A percentile compares a stretch with the other conserved stretches of the same genome.
These are phyloP conservation scores for Globisporangium perplexum DNA, from an alignment of 352 stramenopile genomes.

Conservation along the genomic window DNA sequence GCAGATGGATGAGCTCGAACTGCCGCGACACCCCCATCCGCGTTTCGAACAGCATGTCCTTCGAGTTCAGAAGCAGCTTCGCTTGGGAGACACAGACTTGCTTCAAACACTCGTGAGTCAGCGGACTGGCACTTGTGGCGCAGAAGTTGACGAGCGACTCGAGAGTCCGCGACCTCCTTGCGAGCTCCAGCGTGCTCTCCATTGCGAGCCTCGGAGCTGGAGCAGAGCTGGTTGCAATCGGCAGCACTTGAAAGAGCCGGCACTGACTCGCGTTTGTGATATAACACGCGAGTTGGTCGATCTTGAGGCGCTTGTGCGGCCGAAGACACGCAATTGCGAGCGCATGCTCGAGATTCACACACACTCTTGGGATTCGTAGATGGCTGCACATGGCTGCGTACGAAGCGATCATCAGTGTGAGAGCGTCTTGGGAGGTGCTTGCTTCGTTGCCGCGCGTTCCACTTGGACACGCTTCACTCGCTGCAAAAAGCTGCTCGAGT, in stretches of 20 bases:
- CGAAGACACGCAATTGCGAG: not conserved
- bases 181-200: slow-evolving; percentile 4
- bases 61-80: slow-evolving; percentile 1
- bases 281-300: slow-evolving; percentile 1
- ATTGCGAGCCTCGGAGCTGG: not conserved
- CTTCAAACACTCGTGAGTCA: slow-evolving; percentile 8
- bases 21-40: not conserved
- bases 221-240: not conserved
- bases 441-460: not conserved
- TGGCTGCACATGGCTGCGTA: slow-evolving; percentile 20
- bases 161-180: slow-evolving; percentile 3
- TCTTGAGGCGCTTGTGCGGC: not conserved
- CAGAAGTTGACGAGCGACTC: slow-evolving; percentile 10
- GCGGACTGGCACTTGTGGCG: slow-evolving; percentile 1
- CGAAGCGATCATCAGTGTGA: slow-evolving; percentile 18
- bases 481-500: not conserved
- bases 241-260: not conserved
- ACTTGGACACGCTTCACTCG: not conserved
- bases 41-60: not conserved
- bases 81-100: slow-evolving; percentile 4
- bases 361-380: slow-evolving; percentile 14
- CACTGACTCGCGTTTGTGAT: not conserved
- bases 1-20: slow-evolving; percentile 13
- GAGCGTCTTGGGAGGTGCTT: not conserved
- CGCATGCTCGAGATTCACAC: slow-evolving; percentile 21